Base-by-base conservation (phyloP, 2,329 filamentous ascomycete species). In the Trichoderma simmonsii region DNA sequence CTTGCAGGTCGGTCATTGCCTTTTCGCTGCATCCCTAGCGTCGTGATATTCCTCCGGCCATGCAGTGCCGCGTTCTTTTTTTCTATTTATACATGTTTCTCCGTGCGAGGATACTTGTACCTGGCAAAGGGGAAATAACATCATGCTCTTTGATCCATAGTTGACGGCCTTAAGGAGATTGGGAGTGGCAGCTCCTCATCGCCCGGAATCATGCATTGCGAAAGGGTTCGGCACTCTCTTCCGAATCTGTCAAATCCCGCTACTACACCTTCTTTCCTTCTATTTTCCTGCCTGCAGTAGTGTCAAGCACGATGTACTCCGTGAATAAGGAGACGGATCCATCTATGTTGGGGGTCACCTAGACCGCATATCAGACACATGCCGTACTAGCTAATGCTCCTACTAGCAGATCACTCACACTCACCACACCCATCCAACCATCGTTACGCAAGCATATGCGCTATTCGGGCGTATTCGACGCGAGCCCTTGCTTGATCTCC, bases 271-370 rank as follows among this genome's bases (percentile, higher is more conserved):
- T 43, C 21, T 9, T 30, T 43, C 51, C 39, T 36, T 57, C 34
- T 43, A 5, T 30, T n/a, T 48, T n/a, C 24, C 48, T 7, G 24
- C 21, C 39, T 28, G 54, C 12, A 30, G 18, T 59, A 51, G 56
- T 69, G 5, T n/a, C 14, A 32, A 34, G 57, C 11, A 60, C 48
- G 21, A 54, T 24, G 48, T 54, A 4, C 48, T 54, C 48, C 48
- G 18, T 54, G 48, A 24, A 65, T 66, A 69, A 48, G 64, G 51
- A 28, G 36, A 43, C 12, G 56, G 28, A 28, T 69, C 65, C 65
- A 69, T 60, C 34, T 67, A 67, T 32, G 39, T 65, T 57, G 64
- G 64, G 64, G 64, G 54, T 67, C 64, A 57, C 26, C 32, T 28
- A 43, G 51, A 67, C 51, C 32, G 26, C 62, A 65, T 21, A 48